Conservation (phyloP, 179 eudicot species). For the Sideroxylon spinosum region DNA sequence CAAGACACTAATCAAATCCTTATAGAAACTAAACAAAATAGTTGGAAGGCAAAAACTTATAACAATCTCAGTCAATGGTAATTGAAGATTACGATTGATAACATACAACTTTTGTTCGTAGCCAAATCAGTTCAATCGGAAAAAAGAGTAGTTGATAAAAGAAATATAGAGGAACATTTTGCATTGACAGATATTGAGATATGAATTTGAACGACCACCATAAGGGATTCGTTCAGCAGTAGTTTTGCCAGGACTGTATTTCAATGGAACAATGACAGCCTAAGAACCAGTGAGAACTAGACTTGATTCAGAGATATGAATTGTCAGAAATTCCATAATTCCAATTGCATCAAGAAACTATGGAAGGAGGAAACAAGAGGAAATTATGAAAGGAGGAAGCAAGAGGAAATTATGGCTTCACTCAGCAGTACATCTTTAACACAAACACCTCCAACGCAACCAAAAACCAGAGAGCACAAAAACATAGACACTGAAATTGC, state of each 20-base stretch:
- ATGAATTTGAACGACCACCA: background rate
- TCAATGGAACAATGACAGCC: background rate
- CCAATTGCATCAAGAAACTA: background rate
- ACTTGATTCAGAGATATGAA: slow-evolving; percentile 15
- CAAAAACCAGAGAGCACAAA: background rate
- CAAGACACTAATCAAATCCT: background rate
- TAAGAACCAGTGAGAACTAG: background rate
- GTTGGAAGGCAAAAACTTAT: background rate
- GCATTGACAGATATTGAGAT: background rate
- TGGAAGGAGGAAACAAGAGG: background rate
- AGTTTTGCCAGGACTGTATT: background rate
- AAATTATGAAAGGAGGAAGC: background rate
- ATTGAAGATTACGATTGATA: background rate
- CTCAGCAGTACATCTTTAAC: background rate
- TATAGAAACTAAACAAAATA: background rate
- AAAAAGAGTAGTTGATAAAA: background rate
- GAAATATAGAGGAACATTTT: background rate
- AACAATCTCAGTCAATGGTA: background rate
- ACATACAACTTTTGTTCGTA: background rate
- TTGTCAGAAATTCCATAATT: slow-evolving; percentile 10
- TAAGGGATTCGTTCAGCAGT: background rate
- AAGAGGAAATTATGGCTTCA: background rate
- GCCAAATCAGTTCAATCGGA: background rate
- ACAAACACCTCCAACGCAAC: background rate
- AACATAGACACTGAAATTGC: slow-evolving; percentile 8